A percentile compares a stretch with the other conserved stretches of the same genome.
Evolutionary conservation across 2,329 filamentous ascomycete species (phyloP).

Genomic region (Clonostachys sp.): DNA sequence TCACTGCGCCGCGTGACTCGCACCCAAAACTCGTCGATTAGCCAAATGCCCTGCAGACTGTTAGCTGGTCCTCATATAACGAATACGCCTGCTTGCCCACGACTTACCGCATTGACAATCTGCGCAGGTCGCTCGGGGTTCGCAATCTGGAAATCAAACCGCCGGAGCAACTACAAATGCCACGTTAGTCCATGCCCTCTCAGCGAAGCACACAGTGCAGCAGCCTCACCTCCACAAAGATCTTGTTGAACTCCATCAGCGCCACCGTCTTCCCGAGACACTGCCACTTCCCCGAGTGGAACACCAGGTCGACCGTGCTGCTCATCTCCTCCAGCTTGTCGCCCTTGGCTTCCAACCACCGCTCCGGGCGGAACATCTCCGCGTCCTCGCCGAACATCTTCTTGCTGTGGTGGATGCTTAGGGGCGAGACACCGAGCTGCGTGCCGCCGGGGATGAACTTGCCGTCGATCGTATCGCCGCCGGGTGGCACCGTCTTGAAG

Average conservation of each 20-base stretch:
- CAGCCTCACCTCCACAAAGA: slow-evolving; percentile 30
- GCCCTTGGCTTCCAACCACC: slow-evolving; percentile 36
- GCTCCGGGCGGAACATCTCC: slow-evolving; percentile 38
- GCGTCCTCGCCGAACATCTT: slow-evolving; percentile 30
- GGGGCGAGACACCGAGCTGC: slow-evolving; percentile 35
- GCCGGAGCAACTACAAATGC: slow-evolving; percentile 6
- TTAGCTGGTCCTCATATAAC: not conserved
- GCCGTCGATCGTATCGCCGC: slow-evolving; percentile 23
- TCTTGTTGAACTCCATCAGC: slow-evolving; percentile 36
- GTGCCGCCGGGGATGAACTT: slow-evolving; percentile 38
- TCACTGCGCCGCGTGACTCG: slow-evolving; percentile 5
- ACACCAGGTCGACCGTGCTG: slow-evolving; percentile 33
- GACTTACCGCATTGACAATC: slow-evolving; percentile 9
- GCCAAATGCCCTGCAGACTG: slow-evolving; percentile 7
- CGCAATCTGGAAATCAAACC: slow-evolving; percentile 9
- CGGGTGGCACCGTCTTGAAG: slow-evolving; percentile 22
- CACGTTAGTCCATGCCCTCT: not conserved
- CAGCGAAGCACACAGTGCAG: not conserved
- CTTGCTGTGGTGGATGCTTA: slow-evolving; percentile 30
- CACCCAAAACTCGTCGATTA: slow-evolving; percentile 10
- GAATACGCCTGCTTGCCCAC: not conserved
- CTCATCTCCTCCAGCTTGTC: slow-evolving; percentile 25
- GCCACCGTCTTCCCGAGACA: slow-evolving; percentile 39
- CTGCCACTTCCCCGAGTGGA: slow-evolving; percentile 34
- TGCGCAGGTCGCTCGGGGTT: slow-evolving; percentile 7